Base-by-base conservation (phyloP, 2,329 filamentous ascomycete species). In the Hymenoscyphus linearis region DNA sequence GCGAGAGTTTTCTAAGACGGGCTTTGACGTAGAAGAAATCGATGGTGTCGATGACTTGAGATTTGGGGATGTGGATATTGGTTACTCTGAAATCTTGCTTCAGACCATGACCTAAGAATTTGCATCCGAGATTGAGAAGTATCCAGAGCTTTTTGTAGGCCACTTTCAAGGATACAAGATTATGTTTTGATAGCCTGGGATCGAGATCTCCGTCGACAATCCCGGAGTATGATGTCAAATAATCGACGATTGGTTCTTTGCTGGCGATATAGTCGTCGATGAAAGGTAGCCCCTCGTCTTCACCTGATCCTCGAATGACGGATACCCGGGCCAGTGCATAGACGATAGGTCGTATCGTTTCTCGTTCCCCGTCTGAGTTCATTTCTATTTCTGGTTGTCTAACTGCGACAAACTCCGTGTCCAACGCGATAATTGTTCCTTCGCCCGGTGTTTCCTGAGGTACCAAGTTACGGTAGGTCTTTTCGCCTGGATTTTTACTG, bases 61-160 rank as follows among this genome's bases (percentile, higher is more conserved):
- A 76, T 72, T 88, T 90, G 1, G 96, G 95, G 0, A 99, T 89
- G 73, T 97, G 91, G 60, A 99, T 97, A 74, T 99, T 99, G 76
- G 96, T 96, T 60, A 96, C 96, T 58, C 95, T 91, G 77, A 99
- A 98, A 75, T 99, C 95, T 68, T 95, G 93, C 67, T 91, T 91
- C 50, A 99, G 80, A 3, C 93, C 93, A 71, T 99, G 95, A 2
- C 95, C 95, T 4, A 99, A 84, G 73, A 99, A 99, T 65, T 90
- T 85, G 76, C 92, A 96, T 55, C 95, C 95, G 0, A 98, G 82
- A 72, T 99, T 99, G 35, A 99, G 83, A 18, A 99, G 82, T 16
- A 98, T 85, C 96, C 96, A 99, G 34, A 99, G 85, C 74, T 97
- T 97, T 77, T 99, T 99, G 80, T 98, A 99, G 1, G 91, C 93